Percentiles rank a stretch among this genome's conserved stretches.
Evolutionary conservation across 2,329 filamentous ascomycete genomes (phyloP).

Genomic region (Botrytis hyacinthi): DNA sequence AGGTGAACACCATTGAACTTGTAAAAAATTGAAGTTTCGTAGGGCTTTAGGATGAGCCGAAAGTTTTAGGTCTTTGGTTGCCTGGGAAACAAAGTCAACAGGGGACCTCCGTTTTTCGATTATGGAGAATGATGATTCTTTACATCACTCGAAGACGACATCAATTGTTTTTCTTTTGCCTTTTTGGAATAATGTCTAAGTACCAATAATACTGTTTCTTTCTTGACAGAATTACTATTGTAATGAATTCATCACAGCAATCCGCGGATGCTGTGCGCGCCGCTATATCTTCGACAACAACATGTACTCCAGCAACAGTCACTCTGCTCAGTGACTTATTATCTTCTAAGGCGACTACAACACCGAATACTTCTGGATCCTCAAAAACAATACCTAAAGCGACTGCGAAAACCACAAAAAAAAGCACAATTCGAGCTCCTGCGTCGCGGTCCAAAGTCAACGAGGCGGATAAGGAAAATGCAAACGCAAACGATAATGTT

Average conservation of each 20-base stretch:
- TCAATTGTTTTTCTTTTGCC: constrained; percentile 14
- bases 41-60: constrained; percentile 2
- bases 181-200: constrained; percentile 38
- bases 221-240: constrained; percentile 28
- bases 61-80: constrained; percentile 10
- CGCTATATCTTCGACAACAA: constrained; percentile 47
- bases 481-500: constrained; percentile 37
- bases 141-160: constrained; percentile 17
- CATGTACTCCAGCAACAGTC: constrained; percentile 49
- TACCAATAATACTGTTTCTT: constrained; percentile 31
- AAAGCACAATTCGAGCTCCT: constrained; percentile 22
- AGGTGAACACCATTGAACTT: neutral
- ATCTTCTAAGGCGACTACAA: constrained; percentile 39
- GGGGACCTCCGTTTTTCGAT: constrained; percentile 17
- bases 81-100: constrained; percentile 21
- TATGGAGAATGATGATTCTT: constrained; percentile 15
- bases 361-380: constrained; percentile 17
- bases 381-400: constrained; percentile 22
- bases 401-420: constrained; percentile 19
- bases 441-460: constrained; percentile 28
- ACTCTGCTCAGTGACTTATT: constrained; percentile 48
- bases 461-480: constrained; percentile 26
- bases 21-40: constrained; percentile 13
- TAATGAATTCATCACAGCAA: constrained; percentile 43
- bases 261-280: constrained; percentile 49